Evolutionary conservation across 306 rosid species (phyloP).

Genomic region (Vigna hirtella): DNA sequence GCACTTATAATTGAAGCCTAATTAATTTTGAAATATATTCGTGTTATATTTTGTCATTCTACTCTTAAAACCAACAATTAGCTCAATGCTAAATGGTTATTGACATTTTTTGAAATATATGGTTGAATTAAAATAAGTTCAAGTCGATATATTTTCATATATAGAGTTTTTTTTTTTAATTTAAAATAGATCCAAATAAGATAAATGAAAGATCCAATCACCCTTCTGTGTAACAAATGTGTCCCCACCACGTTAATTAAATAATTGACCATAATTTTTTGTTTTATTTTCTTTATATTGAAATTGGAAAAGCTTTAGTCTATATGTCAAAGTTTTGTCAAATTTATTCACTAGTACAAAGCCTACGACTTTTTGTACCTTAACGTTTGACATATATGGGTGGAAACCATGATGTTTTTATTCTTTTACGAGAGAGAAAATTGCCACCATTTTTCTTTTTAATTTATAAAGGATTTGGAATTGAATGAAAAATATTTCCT

Average conservation of each 20-base stretch:
- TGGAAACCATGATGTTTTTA: neutral
- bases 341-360: constrained; percentile 9
- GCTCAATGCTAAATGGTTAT: neutral
- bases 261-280: constrained; percentile 18
- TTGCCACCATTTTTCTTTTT: neutral
- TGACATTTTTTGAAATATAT: neutral
- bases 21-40: neutral
- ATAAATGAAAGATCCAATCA: constrained; percentile 4
- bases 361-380: neutral
- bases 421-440: neutral
- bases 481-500: constrained; percentile 5
- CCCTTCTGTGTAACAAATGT: neutral
- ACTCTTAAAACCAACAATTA: neutral
- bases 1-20: neutral
- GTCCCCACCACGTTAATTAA: neutral
- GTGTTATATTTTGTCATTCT: neutral
- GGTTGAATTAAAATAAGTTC: neutral
- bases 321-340: constrained; percentile 30
- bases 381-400: neutral
- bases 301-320: constrained; percentile 9
- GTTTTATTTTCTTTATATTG: neutral
- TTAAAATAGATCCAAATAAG: neutral
- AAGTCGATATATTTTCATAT: neutral
- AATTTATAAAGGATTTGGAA: constrained; percentile 28
- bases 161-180: neutral